Base-by-base conservation (phyloP, 306 rosid genomes). In the Morella rubra region DNA sequence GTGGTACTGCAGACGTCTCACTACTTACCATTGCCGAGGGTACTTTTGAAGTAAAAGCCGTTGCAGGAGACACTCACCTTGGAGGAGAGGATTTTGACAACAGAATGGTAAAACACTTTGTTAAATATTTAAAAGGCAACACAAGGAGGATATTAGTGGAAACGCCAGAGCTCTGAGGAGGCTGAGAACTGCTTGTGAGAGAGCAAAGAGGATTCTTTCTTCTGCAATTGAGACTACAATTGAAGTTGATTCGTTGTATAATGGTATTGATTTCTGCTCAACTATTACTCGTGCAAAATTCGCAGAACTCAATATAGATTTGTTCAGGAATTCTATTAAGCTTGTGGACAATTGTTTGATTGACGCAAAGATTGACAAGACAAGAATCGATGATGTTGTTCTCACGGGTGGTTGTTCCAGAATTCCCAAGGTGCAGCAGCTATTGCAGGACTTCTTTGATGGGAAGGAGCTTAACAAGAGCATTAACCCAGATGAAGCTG, bases 31-130 rank as follows among this genome's bases (percentile, higher is more conserved):
- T 76, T 15, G 46, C 51, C 7, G 46, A 16, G 3, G 59, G 49
- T 44, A 52, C 0, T 13, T 69, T 77, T 69, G 69, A 77, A 55
- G 80, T 45, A 6, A 44, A 9, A 2, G 37, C 44, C 0, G 83
- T 81, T 10, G 81, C 79, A 13, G 86, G 89, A 32, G 80, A 77
- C 22, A 77, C 75, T 22, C 89, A 82, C 49, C 84, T 85, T 0
- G 83, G 86, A 3, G 86, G 81, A 1, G 85, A 75, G 44, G 87
- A 86, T 44, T 59, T 83, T 1, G 80, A 78, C 37, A 78, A 74
- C 47, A 72, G 73, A 67, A 74, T 86, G 89, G 53, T 80, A 4
- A 44, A 45, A 0, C 10, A 74, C 15, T 86, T n/a, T 16, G 79
- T 71, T 0, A 71, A 1, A 78, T 80, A 54, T 74, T 86, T 7